phyloP scores from a whole-genome alignment of 2,329 filamentous ascomycete species.

The Chaetomium globosum region DNA sequence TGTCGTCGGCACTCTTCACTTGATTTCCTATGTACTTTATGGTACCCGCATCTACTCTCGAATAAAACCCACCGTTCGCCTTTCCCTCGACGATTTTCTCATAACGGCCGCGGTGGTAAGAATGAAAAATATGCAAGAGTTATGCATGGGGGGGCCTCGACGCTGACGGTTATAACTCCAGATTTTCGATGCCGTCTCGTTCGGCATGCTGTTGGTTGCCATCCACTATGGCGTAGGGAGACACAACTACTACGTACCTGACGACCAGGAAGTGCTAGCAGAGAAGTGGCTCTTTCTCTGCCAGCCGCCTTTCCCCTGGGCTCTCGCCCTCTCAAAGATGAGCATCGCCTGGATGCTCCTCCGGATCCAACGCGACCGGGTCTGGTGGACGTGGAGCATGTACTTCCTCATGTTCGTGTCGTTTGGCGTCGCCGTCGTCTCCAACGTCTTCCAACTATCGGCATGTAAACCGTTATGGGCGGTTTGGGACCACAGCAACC shows the following conservation, averaged over 20 bases:
- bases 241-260: constrained; percentile 28
- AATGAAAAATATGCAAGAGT: not conserved
- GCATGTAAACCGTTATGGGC: constrained; percentile 27
- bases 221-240: constrained; percentile 28
- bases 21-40: constrained; percentile 21
- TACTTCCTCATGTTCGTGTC: constrained; percentile 23
- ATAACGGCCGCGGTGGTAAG: constrained; percentile 29
- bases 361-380: constrained; percentile 28
- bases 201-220: constrained; percentile 21
- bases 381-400: constrained; percentile 26
- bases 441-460: constrained; percentile 28
- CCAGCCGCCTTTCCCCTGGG: constrained; percentile 30
- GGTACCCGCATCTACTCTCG: constrained; percentile 28
- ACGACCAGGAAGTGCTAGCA: constrained; percentile 19
- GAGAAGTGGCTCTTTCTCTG: constrained; percentile 32
- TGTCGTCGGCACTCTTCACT: constrained; percentile 22
- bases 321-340: constrained; percentile 31
- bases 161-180: not conserved
- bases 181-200: constrained; percentile 25
- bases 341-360: constrained; percentile 32
- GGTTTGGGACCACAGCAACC: constrained; percentile 29
- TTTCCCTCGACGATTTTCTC: constrained; percentile 29
- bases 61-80: constrained; percentile 19
- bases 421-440: constrained; percentile 26
- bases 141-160: not conserved